Evolutionary conservation across 768 basidiomycete species (phyloP).

Genomic region (Boletales sp.): DNA sequence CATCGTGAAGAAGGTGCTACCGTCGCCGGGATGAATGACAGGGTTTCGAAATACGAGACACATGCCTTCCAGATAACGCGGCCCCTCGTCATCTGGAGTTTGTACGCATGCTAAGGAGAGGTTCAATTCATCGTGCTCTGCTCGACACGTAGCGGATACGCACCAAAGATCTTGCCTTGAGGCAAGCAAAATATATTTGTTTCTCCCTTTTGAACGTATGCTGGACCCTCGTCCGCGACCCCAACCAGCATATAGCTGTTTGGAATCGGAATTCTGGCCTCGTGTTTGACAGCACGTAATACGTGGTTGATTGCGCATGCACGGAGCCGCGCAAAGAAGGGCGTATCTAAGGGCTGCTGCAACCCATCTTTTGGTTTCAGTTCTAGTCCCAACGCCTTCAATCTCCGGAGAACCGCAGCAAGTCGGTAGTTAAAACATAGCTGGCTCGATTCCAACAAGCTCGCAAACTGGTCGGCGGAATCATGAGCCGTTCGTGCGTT

Average conservation of each 20-base stretch:
- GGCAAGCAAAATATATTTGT: conserved; percentile 52
- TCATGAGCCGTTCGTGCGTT: conserved; percentile 58
- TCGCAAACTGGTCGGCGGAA: conserved; percentile 45
- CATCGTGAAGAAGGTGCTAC: conserved; percentile 30
- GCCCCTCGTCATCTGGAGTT: conserved; percentile 43
- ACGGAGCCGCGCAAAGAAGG: conserved; percentile 57
- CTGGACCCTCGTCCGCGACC: conserved; percentile 77
- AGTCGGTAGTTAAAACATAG: conserved; percentile 49
- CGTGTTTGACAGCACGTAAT: conserved; percentile 70
- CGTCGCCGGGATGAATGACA: conserved; percentile 73
- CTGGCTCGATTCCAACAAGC: conserved; percentile 46
- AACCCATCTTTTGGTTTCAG: conserved; percentile 33
- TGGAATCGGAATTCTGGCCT: conserved; percentile 69
- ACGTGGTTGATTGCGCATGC: conserved; percentile 60
- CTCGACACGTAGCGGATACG: conserved; percentile 9
- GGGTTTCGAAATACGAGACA: conserved; percentile 70
- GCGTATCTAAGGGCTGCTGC: conserved; percentile 42
- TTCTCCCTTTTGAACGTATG: conserved; percentile 48
- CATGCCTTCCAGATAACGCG: conserved; percentile 56
- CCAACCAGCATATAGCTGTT: conserved; percentile 71
- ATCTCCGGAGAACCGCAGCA: conserved; percentile 44
- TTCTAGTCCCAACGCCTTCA: conserved; percentile 48
- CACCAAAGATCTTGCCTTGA: conserved; percentile 67
- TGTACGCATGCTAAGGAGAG: conserved; percentile 53
- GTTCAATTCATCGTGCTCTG: background rate